phyloP scores from a whole-genome alignment of 345 rosid species.

The Rubroshorea leprosula region DNA sequence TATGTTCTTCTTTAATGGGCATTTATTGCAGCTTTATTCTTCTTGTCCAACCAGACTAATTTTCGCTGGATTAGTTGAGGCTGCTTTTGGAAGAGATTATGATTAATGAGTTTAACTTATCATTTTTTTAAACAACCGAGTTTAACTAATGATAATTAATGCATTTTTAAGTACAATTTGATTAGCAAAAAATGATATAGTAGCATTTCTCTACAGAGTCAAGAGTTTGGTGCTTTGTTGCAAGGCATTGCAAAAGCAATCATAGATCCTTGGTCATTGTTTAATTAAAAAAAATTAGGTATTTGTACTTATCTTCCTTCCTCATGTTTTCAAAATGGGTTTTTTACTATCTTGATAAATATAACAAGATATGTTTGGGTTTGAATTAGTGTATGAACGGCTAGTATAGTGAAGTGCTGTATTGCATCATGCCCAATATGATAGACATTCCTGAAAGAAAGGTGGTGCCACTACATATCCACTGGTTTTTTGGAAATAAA shows the following conservation, averaged over 20 bases:
- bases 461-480: background rate
- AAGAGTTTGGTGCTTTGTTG: background rate
- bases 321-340: background rate
- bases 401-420: too few species aligned
- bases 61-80: background rate
- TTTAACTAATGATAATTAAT: too few species aligned
- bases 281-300: background rate
- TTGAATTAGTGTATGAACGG: background rate
- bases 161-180: background rate
- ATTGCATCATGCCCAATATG: background rate
- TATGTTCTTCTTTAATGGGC: conserved; percentile 3
- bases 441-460: background rate
- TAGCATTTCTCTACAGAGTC: background rate
- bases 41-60: conserved; percentile 6
- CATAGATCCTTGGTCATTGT: background rate
- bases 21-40: background rate
- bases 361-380: background rate
- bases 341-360: background rate
- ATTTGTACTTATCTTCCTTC: background rate
- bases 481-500: conserved; percentile 4
- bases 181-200: background rate
- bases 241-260: background rate
- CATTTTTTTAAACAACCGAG: too few species aligned
- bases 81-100: background rate
- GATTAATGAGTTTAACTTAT: background rate